Conservation (phyloP, 768 basidiomycete genomes). For the Tubosaeta sp. region DNA sequence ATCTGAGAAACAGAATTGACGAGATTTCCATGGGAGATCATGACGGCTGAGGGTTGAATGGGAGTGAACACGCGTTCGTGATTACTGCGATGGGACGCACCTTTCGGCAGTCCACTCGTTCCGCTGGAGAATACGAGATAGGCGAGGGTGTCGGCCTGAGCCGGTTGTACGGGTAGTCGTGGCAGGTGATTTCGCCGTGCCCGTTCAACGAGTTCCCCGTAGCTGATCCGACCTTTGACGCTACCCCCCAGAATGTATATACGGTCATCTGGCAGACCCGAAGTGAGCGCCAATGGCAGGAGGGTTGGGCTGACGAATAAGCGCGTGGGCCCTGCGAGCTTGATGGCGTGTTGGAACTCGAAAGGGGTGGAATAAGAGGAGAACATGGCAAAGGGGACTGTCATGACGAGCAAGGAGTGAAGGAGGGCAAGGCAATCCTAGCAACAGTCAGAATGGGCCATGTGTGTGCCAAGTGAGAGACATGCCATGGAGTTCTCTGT, state of each 20-base stretch:
- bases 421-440: constrained; percentile 55
- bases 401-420: constrained; percentile 44
- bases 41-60: constrained; percentile 45
- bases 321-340: constrained; percentile 44
- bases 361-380: constrained; percentile 52
- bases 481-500: constrained; percentile 64
- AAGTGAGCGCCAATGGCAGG: constrained; percentile 34
- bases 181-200: not conserved
- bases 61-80: not conserved
- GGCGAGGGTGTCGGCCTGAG: constrained; percentile 51
- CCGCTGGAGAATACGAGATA: constrained; percentile 77
- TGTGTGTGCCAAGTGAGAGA: not conserved
- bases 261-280: constrained; percentile 27
- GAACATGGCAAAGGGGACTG: constrained; percentile 51
- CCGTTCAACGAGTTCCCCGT: constrained; percentile 39
- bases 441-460: not conserved
- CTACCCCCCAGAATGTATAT: constrained; percentile 50
- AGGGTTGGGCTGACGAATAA: constrained; percentile 50
- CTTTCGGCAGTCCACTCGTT: constrained; percentile 74
- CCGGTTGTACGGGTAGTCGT: constrained; percentile 41
- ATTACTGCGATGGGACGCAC: constrained; percentile 26
- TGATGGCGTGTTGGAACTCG: constrained; percentile 50
- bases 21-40: constrained; percentile 68
- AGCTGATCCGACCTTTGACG: constrained; percentile 37
- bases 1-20: constrained; percentile 41